phyloP scores from a whole-genome alignment of 306 rosid genomes.

The Trichosanthes cucumerina region DNA sequence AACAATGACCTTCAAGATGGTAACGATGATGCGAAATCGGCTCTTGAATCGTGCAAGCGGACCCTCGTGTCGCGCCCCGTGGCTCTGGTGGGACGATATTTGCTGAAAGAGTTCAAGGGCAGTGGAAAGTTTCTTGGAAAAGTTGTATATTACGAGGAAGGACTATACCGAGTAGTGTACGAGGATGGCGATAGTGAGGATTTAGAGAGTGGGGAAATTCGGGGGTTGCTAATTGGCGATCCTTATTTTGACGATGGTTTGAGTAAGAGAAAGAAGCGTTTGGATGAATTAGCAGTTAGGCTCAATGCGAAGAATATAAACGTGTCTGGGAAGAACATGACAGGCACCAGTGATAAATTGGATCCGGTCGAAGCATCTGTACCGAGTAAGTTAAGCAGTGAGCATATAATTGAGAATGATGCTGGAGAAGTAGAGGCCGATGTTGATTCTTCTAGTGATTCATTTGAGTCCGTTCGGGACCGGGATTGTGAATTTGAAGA shows the following conservation, averaged over 20 bases:
- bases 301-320: background rate
- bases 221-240: slow-evolving; percentile 35
- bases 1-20: slow-evolving; percentile 34
- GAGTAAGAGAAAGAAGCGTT: slow-evolving; percentile 26
- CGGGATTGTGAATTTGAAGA: slow-evolving; percentile 22
- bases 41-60: slow-evolving; percentile 32
- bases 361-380: slow-evolving; percentile 20
- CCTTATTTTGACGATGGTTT: slow-evolving; percentile 27
- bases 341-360: slow-evolving; percentile 12
- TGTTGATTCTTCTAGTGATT: slow-evolving; percentile 36
- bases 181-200: slow-evolving; percentile 91
- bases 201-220: slow-evolving; percentile 70
- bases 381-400: slow-evolving; percentile 26
- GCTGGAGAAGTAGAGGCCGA: slow-evolving; percentile 27
- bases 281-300: slow-evolving; percentile 32
- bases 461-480: slow-evolving; percentile 17
- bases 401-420: slow-evolving; percentile 12
- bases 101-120: slow-evolving; percentile 52
- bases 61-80: slow-evolving; percentile 28
- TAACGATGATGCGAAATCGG: slow-evolving; percentile 23
- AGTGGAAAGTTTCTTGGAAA: slow-evolving; percentile 67
- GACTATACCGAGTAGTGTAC: slow-evolving; percentile 59
- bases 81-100: slow-evolving; percentile 50
- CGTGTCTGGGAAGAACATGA: slow-evolving; percentile 9
- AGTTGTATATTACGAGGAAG: slow-evolving; percentile 50